A percentile compares a stretch with the other conserved stretches of the same genome.
Evolutionary conservation across 2,329 filamentous ascomycete genomes (phyloP).

Genomic region (Onygena corvina): DNA sequence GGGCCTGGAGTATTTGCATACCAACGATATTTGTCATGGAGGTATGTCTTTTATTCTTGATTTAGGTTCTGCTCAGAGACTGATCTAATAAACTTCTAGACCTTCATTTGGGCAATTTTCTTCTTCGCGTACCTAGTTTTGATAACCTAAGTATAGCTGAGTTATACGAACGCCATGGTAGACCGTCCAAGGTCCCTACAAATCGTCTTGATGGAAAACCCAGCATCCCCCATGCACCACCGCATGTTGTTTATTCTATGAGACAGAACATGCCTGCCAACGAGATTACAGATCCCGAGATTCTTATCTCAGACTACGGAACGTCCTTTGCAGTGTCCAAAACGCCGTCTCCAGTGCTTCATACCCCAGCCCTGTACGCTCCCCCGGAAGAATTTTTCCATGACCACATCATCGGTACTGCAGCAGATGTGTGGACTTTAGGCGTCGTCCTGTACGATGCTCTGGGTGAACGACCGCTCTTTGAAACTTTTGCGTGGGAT

Average conservation of each 20-base stretch:
- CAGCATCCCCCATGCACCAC: conserved; percentile 17
- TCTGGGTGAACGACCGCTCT: conserved; percentile 18
- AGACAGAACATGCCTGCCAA: conserved; percentile 17
- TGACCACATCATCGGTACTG: conserved; percentile 13
- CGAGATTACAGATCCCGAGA: conserved; percentile 15
- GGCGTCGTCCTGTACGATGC: conserved; percentile 17
- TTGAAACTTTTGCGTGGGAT: conserved; percentile 19
- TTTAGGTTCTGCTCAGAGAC: not conserved
- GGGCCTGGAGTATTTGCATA: conserved; percentile 17
- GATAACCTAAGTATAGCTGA: conserved; percentile 15
- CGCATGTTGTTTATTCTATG: conserved; percentile 16
- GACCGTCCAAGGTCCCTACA: conserved; percentile 16
- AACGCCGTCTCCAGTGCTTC: conserved; percentile 16
- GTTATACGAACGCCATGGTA: conserved; percentile 17
- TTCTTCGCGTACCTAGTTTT: conserved; percentile 15
- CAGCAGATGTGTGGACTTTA: conserved; percentile 19
- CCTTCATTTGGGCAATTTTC: conserved; percentile 17
- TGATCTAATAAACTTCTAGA: conserved; percentile 13
- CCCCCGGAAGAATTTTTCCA: conserved; percentile 17
- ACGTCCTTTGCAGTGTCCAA: conserved; percentile 17
- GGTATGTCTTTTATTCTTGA: conserved; percentile 11
- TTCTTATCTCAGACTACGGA: conserved; percentile 20
- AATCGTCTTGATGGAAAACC: conserved; percentile 17
- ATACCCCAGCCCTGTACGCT: conserved; percentile 17
- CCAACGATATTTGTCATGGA: conserved; percentile 18